phyloP scores from a whole-genome alignment of 2,329 filamentous ascomycete genomes.

The Pseudogymnoascus sp. region DNA sequence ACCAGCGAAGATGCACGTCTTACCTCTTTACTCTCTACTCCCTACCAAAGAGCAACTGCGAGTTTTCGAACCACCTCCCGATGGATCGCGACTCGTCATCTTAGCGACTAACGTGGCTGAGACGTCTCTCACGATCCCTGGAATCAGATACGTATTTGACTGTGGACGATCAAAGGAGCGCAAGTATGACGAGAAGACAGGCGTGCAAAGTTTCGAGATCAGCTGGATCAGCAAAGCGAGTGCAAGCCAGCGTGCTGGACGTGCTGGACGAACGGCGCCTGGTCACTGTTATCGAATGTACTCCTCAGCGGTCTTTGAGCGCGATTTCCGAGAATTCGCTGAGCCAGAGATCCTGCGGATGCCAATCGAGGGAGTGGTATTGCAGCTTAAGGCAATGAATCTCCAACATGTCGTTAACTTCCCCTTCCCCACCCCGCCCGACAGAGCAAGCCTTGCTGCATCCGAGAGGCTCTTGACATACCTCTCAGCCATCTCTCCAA shows the following conservation, averaged over 20 bases:
- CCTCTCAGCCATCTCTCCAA: conserved; percentile 67
- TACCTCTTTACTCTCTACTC: conserved; percentile 91
- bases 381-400: conserved; percentile 93
- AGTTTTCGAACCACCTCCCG: conserved; percentile 80
- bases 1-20: conserved; percentile 70
- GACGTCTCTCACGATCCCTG: conserved; percentile 93
- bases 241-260: conserved; percentile 82
- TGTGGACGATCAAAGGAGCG: conserved; percentile 89
- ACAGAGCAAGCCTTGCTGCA: conserved; percentile 65
- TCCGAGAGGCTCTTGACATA: conserved; percentile 84
- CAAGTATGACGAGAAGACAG: conserved; percentile 77
- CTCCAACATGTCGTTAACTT: conserved; percentile 87
- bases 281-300: conserved; percentile 95
- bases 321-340: conserved; percentile 78
- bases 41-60: conserved; percentile 84
- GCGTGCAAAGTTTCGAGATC: conserved; percentile 91
- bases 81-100: conserved; percentile 77
- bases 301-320: conserved; percentile 87
- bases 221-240: conserved; percentile 98
- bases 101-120: conserved; percentile 95
- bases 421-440: conserved; percentile 88
- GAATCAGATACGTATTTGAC: conserved; percentile 92
- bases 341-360: conserved; percentile 85
- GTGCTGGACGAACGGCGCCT: conserved; percentile 89
- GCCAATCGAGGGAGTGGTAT: conserved; percentile 84